These are phyloP conservation scores for Sparassis latifolia DNA, from an alignment of 1,284 basidiomycete species.

Conservation along the genomic window DNA sequence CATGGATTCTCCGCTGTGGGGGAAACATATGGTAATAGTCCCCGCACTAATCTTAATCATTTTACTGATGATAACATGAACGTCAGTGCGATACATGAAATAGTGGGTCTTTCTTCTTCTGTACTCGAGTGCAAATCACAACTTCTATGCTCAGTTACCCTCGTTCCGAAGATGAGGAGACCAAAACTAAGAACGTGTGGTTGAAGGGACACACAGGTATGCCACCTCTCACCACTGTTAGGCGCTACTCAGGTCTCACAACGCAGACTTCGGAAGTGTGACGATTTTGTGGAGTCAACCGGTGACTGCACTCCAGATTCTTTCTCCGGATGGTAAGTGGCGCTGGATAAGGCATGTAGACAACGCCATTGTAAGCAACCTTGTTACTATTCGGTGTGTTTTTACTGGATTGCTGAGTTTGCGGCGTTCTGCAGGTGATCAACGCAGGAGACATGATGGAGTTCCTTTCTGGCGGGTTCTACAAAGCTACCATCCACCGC, in stretches of 20 bases:
- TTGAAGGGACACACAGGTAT: constrained; percentile 55
- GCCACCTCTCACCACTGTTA: constrained; percentile 1
- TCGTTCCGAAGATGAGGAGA: constrained; percentile 40
- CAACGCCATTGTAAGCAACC: constrained; percentile 41
- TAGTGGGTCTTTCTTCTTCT: constrained; percentile 28
- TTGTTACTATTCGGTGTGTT: not conserved
- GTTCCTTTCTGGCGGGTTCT: constrained; percentile 48
- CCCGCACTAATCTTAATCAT: not conserved
- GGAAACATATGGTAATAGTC: constrained; percentile 24
- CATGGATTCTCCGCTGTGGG: constrained; percentile 24
- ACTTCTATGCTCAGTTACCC: constrained; percentile 21
- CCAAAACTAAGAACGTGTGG: constrained; percentile 49
- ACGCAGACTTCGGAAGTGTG: constrained; percentile 46
- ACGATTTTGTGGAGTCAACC: constrained; percentile 57
- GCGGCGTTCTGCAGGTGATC: constrained; percentile 30
- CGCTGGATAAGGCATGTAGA: constrained; percentile 55
- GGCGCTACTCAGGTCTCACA: not conserved
- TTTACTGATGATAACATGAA: not conserved
- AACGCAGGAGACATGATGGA: constrained; percentile 56
- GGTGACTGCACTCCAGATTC: constrained; percentile 53
- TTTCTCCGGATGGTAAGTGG: constrained; percentile 46
- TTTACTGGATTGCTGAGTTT: not conserved
- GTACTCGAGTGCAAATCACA: no score
- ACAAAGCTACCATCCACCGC: constrained; percentile 31
- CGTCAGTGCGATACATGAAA: constrained; percentile 49